Percentiles rank a stretch among this genome's conserved stretches.
Conservation (phyloP, 371 early-diverging fungal species). For the Gilbertella persicaria region DNA sequence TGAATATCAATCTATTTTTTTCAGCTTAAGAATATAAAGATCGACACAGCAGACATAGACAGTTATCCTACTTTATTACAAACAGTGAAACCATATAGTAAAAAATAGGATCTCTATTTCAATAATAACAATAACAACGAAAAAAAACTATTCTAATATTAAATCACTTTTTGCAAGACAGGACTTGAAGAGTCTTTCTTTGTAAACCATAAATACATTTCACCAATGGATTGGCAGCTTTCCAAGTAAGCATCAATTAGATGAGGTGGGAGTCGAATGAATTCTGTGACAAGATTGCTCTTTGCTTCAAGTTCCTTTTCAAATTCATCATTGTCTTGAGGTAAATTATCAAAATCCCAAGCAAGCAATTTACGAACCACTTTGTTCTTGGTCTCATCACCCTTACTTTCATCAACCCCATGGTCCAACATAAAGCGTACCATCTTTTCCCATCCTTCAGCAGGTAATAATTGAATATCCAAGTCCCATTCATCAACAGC, state of each 20-base stretch:
- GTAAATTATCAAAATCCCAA: constrained; percentile 46
- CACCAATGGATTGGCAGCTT: constrained; percentile 36
- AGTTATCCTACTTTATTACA: no score
- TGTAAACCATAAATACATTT: constrained; percentile 53
- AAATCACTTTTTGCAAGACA: constrained; percentile 7
- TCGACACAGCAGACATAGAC: neutral
- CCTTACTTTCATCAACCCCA: constrained; percentile 27
- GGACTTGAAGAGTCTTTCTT: constrained; percentile 22
- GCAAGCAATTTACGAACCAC: constrained; percentile 39
- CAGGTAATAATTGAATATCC: constrained; percentile 45
- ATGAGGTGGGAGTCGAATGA: constrained; percentile 33
- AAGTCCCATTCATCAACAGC: constrained; percentile 37
- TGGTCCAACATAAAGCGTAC: constrained; percentile 39
- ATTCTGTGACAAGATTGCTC: constrained; percentile 39
- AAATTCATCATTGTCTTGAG: constrained; percentile 43
- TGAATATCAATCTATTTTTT: neutral
- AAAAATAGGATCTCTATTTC: neutral
- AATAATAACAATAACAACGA: neutral
- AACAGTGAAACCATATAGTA: neutral
- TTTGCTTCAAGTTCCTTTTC: constrained; percentile 39
- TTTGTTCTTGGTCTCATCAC: constrained; percentile 22
- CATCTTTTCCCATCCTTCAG: constrained; percentile 42
- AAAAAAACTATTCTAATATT: neutral
- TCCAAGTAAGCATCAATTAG: constrained; percentile 41
- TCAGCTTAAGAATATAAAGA: constrained; percentile 8